These are phyloP conservation scores for Trichaptum fuscoviolaceum DNA, from an alignment of 768 basidiomycete genomes.

Conservation along the genomic window DNA sequence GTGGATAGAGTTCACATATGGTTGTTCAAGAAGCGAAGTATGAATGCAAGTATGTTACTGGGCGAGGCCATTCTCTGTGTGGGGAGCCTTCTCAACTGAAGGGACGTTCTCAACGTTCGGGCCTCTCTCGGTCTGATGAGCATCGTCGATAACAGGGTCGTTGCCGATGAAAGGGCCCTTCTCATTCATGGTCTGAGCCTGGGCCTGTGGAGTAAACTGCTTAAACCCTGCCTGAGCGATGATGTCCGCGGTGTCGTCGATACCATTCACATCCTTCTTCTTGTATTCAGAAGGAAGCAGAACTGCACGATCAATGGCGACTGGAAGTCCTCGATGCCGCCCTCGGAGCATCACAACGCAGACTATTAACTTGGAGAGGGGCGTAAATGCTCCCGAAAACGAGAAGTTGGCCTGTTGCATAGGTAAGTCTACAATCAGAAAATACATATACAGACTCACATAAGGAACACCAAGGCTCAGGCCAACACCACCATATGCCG, in stretches of 20 bases:
- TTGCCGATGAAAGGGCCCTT: not conserved
- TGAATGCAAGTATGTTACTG: not conserved
- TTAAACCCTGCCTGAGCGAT: not conserved
- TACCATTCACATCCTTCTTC: not conserved
- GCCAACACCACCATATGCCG: slow-evolving; percentile 86
- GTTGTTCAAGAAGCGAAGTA: not conserved
- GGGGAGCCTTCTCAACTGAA: not conserved
- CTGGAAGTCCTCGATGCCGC: slow-evolving; percentile 82
- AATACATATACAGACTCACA: slow-evolving; percentile 35
- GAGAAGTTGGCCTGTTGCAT: slow-evolving; percentile 84
- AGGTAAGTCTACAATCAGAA: slow-evolving; percentile 17
- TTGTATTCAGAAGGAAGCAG: slow-evolving; percentile 64
- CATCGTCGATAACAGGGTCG: too few species aligned
- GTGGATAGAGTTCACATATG: not conserved
- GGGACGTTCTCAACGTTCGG: too few species aligned
- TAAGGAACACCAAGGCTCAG: slow-evolving; percentile 83
- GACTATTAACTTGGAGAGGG: slow-evolving; percentile 84
- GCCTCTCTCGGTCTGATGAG: too few species aligned
- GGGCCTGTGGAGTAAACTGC: not conserved
- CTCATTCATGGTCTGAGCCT: not conserved
- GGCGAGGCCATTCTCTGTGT: not conserved
- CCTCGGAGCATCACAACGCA: slow-evolving; percentile 91
- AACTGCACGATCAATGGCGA: slow-evolving; percentile 84
- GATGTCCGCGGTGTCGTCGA: not conserved
- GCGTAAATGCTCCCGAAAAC: slow-evolving; percentile 69